These are phyloP conservation scores for Dendrobium huoshanense DNA, from an alignment of 106 monocot genomes.

Conservation along the genomic window DNA sequence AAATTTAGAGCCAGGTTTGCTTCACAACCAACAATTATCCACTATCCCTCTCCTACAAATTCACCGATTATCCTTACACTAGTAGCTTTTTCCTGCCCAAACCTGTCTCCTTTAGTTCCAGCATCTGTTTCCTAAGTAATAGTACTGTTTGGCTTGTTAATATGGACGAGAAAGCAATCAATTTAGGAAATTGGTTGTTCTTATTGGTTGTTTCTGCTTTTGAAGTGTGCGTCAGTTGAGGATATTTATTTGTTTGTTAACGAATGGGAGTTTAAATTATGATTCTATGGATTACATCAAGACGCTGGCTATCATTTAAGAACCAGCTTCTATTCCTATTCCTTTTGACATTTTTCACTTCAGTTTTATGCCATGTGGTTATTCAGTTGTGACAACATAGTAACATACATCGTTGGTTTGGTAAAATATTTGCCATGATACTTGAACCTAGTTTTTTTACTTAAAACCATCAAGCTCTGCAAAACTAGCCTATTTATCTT, in stretches of 20 bases:
- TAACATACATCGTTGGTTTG: not conserved
- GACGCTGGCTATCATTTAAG: not conserved
- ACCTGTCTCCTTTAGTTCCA: not conserved
- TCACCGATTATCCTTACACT: too few species aligned
- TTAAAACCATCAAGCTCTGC: not conserved
- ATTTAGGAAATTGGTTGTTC: not conserved
- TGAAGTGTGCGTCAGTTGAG: not conserved
- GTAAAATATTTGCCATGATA: not conserved
- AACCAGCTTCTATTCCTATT: not conserved
- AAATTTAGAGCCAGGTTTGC: too few species aligned
- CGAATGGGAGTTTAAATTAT: not conserved
- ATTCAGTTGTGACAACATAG: not conserved
- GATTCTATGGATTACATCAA: not conserved
- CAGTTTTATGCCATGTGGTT: not conserved
- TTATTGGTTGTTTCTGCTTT: not conserved
- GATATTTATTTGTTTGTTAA: not conserved
- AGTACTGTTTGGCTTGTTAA: not conserved
- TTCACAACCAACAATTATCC: too few species aligned
- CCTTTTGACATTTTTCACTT: not conserved
- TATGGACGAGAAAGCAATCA: not conserved
- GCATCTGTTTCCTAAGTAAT: not conserved
- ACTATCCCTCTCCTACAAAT: too few species aligned
- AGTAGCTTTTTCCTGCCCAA: not conserved
- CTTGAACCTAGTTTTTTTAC: not conserved
- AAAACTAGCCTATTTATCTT: not conserved